A percentile compares a stretch with the other conserved stretches of the same genome.
Evolutionary conservation across 495 filamentous ascomycete genomes (phyloP).

Genomic region (Neurospora sp.): DNA sequence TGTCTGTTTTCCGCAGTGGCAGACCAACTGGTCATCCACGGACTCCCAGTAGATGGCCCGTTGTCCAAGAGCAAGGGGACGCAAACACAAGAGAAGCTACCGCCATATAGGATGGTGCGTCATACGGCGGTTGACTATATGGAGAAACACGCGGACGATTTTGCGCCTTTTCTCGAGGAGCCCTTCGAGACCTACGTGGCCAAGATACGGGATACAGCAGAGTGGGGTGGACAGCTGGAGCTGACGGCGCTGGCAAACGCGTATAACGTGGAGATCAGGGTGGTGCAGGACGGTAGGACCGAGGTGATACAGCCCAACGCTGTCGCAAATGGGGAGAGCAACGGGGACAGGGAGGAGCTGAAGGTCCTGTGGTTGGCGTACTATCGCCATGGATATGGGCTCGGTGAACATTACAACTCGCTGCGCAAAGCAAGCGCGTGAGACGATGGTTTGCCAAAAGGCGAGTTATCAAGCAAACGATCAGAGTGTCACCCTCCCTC

Average conservation of each 20-base stretch:
- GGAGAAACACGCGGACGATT: slow-evolving; percentile 39
- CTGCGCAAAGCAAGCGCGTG: slow-evolving; percentile 40
- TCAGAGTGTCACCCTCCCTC: not conserved
- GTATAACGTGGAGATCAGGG: slow-evolving; percentile 73
- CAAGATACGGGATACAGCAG: slow-evolving; percentile 78
- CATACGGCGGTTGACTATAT: slow-evolving; percentile 49
- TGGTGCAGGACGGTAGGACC: slow-evolving; percentile 73
- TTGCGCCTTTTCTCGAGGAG: slow-evolving; percentile 66
- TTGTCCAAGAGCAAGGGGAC: slow-evolving; percentile 5
- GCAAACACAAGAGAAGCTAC: slow-evolving; percentile 9
- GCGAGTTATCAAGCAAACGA: not conserved
- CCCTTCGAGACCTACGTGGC: slow-evolving; percentile 60
- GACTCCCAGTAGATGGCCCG: slow-evolving; percentile 23
- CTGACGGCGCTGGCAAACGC: slow-evolving; percentile 72
- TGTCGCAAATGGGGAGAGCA: slow-evolving; percentile 13
- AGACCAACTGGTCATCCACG: slow-evolving; percentile 54
- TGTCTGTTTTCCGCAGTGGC: slow-evolving; percentile 93
- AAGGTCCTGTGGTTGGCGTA: slow-evolving; percentile 80
- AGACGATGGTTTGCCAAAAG: slow-evolving; percentile 4
- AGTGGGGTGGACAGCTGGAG: slow-evolving; percentile 95
- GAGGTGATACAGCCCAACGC: slow-evolving; percentile 57
- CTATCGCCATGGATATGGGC: slow-evolving; percentile 81
- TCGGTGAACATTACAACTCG: slow-evolving; percentile 97
- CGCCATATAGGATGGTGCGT: slow-evolving; percentile 44
- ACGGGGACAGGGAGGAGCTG: slow-evolving; percentile 12